phyloP scores from a whole-genome alignment of 192 early-diverging fungal genomes.

The Diversispora eburnea region DNA sequence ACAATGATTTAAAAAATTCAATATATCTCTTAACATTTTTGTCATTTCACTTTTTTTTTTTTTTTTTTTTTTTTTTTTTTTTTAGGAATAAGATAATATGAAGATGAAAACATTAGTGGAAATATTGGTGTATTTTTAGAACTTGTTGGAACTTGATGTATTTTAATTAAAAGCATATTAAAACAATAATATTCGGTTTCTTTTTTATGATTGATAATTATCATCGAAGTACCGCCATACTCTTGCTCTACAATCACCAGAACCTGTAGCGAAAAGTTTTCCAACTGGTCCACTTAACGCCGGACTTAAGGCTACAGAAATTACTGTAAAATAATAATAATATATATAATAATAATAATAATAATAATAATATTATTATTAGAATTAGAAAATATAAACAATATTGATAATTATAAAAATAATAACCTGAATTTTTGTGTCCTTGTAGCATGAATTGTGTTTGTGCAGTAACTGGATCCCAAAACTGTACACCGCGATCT shows the following conservation, averaged over 20 bases:
- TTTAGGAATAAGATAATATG: no score
- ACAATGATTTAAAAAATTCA: no score
- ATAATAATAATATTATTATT: background rate
- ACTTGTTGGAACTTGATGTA: no score
- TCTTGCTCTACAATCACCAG: slow-evolving; percentile 87
- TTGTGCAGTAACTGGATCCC: slow-evolving; percentile 75
- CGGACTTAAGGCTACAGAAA: slow-evolving; percentile 80
- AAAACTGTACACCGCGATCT: slow-evolving; percentile 90
- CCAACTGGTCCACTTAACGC: slow-evolving; percentile 71
- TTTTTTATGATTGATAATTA: no score
- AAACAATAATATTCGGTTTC: no score
- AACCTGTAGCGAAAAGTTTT: slow-evolving; percentile 89
- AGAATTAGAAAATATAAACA: background rate
- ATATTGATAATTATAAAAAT: background rate
- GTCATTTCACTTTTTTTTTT: no score
- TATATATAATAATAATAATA: background rate
- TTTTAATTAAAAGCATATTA: no score
- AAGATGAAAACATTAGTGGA: no score
- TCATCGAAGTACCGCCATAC: slow-evolving; percentile 82
- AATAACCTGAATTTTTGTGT: slow-evolving; percentile 90
- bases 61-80: no score
- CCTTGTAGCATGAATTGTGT: slow-evolving; percentile 87
- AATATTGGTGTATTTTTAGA: no score
- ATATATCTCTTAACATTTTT: no score
- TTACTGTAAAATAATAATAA: slow-evolving; percentile 56